These are phyloP conservation scores for Mortierella polycephala DNA, from an alignment of 371 early-diverging fungal genomes.

Conservation along the genomic window DNA sequence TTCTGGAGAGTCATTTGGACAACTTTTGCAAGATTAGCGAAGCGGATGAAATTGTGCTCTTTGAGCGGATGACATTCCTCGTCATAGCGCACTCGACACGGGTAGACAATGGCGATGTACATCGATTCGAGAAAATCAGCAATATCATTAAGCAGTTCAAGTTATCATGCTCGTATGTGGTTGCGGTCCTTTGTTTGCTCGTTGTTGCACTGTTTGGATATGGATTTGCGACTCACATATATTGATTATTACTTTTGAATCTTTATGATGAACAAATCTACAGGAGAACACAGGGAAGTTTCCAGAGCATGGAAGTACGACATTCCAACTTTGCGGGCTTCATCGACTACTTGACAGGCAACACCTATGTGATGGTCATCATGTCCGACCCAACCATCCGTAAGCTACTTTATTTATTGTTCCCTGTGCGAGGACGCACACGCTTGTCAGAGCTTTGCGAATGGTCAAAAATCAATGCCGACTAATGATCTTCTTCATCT, in stretches of 20 bases:
- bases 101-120: slow-evolving; percentile 67
- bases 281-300: slow-evolving; percentile 84
- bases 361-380: slow-evolving; percentile 94
- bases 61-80: slow-evolving; percentile 94
- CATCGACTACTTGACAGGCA: slow-evolving; percentile 92
- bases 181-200: background rate
- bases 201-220: too few relatives aligned
- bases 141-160: slow-evolving; percentile 96
- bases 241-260: too few relatives aligned
- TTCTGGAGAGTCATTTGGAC: slow-evolving; percentile 81
- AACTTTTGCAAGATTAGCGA: slow-evolving; percentile 86
- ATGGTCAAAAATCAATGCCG: background rate
- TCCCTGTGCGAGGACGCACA: background rate
- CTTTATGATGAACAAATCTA: too few relatives aligned
- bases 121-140: slow-evolving; percentile 93
- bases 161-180: slow-evolving; percentile 79
- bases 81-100: slow-evolving; percentile 87
- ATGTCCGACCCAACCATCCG: slow-evolving; percentile 91
- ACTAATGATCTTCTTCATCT: background rate
- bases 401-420: slow-evolving; percentile 60
- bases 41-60: slow-evolving; percentile 94
- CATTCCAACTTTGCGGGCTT: slow-evolving; percentile 86
- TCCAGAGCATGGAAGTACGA: slow-evolving; percentile 91
- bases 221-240: too few relatives aligned
- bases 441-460: background rate